Percentiles rank a stretch among this genome's conserved stretches.
These are phyloP conservation scores for Cylindrotheca closterium DNA, from an alignment of 108 stramenopile genomes.

Conservation along the genomic window DNA sequence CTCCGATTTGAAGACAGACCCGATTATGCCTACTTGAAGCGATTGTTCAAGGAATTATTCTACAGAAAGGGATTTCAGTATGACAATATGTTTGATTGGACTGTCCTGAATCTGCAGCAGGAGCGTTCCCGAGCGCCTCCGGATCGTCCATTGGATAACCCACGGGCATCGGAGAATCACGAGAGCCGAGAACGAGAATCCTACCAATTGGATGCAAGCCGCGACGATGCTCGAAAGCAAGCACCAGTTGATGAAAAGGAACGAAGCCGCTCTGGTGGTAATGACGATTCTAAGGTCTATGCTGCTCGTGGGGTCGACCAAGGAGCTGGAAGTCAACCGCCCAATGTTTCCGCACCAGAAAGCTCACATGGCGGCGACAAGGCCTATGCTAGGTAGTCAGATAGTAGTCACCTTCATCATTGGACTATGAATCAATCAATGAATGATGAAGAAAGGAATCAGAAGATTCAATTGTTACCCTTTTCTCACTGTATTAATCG, in stretches of 20 bases:
- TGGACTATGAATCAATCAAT: too few species aligned
- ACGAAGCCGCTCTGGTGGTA: constrained; percentile 32
- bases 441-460: too few species aligned
- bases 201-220: neutral
- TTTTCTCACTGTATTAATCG: too few species aligned
- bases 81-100: constrained; percentile 99
- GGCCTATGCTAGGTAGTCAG: too few species aligned
- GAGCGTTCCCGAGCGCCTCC: constrained; percentile 79
- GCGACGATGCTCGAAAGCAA: constrained; percentile 14
- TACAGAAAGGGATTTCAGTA: constrained; percentile 99
- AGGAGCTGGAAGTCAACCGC: too few species aligned
- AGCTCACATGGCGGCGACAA: too few species aligned
- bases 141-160: constrained; percentile 47
- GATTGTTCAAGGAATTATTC: constrained; percentile 95
- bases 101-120: constrained; percentile 93
- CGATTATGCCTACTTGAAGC: constrained; percentile 99
- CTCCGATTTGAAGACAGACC: constrained; percentile 99
- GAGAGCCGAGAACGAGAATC: constrained; percentile 16
- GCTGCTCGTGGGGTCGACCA: constrained; percentile 8
- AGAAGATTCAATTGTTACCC: too few species aligned
- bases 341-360: too few species aligned
- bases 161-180: constrained; percentile 2
- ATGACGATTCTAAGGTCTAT: constrained; percentile 10
- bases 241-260: constrained; percentile 16
- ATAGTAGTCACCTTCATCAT: too few species aligned